These are phyloP conservation scores for Funneliformis caledonium DNA, from an alignment of 371 early-diverging fungal genomes.

Conservation along the genomic window DNA sequence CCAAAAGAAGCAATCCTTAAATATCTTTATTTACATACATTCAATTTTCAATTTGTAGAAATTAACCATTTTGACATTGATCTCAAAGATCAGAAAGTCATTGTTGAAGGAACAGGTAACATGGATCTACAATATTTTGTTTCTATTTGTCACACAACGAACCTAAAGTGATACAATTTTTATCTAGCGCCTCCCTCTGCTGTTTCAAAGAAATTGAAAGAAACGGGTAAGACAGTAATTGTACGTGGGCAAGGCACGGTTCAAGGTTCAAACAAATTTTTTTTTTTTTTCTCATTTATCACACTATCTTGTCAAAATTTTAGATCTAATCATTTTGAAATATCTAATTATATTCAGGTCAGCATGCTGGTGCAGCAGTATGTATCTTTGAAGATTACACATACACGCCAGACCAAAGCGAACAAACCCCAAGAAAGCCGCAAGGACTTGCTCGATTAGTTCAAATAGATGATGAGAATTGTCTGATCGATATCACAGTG, in stretches of 20 bases:
- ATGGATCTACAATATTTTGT: neutral
- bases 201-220: slow-evolving; percentile 62
- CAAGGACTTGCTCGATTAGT: slow-evolving; percentile 85
- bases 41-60: slow-evolving; percentile 42
- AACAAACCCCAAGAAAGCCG: slow-evolving; percentile 48
- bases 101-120: slow-evolving; percentile 67
- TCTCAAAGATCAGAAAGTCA: slow-evolving; percentile 62
- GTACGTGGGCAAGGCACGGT: slow-evolving; percentile 79
- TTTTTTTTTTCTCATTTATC: neutral
- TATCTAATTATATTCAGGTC: slow-evolving; percentile 37
- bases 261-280: slow-evolving; percentile 46
- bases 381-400: slow-evolving; percentile 80
- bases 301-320: too few species aligned
- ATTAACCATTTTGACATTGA: slow-evolving; percentile 62
- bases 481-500: slow-evolving; percentile 79
- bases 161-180: neutral
- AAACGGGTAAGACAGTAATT: slow-evolving; percentile 72
- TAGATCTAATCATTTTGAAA: neutral
- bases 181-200: slow-evolving; percentile 68
- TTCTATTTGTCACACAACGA: neutral
- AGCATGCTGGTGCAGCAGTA: slow-evolving; percentile 82
- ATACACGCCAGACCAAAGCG: slow-evolving; percentile 50
- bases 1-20: neutral
- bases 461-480: slow-evolving; percentile 68
- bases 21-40: neutral